phyloP scores from a whole-genome alignment of 2,329 filamentous ascomycete species.

The Alternaria sp. region DNA sequence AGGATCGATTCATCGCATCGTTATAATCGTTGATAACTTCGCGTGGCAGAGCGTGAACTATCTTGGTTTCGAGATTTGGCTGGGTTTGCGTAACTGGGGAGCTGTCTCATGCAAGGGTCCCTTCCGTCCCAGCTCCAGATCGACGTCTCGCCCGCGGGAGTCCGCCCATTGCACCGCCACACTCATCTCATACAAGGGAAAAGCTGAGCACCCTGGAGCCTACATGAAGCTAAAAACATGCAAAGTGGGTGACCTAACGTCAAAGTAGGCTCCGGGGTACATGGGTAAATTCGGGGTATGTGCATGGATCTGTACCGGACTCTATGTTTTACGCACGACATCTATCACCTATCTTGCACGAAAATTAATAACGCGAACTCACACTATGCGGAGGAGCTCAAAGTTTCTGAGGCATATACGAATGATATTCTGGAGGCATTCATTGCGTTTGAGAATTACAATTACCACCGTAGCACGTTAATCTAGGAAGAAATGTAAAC shows the following conservation, averaged over 20 bases:
- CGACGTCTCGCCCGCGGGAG: background rate
- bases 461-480: too few species aligned
- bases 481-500: too few species aligned
- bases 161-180: background rate
- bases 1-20: slow-evolving; percentile 55
- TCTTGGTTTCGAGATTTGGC: background rate
- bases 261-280: too few species aligned
- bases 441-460: too few species aligned
- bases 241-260: too few species aligned
- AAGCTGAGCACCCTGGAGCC: too few species aligned
- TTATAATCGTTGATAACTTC: slow-evolving; percentile 1
- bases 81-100: background rate
- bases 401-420: background rate
- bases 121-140: background rate
- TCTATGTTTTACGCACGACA: too few species aligned
- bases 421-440: background rate
- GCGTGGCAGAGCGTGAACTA: background rate
- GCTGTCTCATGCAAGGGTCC: slow-evolving; percentile 11
- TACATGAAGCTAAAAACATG: too few species aligned
- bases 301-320: too few species aligned
- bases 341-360: background rate
- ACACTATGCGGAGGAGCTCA: background rate
- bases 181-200: background rate
- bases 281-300: too few species aligned
- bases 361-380: background rate